A percentile compares a stretch with the other conserved stretches of the same genome.
Conservation (phyloP, 495 filamentous ascomycete species). For the Jackrogersella multiformis region DNA sequence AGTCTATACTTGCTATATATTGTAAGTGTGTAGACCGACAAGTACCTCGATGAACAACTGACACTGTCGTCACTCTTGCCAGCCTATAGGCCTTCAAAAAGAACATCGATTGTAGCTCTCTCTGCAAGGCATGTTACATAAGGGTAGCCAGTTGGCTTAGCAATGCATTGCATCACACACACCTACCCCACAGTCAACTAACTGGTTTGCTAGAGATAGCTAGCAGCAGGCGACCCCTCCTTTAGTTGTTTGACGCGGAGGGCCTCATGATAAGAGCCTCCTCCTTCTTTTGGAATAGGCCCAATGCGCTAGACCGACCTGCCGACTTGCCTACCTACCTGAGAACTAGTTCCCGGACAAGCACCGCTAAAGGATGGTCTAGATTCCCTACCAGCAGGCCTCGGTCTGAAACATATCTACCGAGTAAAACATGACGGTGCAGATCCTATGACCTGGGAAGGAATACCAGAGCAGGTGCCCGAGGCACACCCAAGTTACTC, state of each 20-base stretch:
- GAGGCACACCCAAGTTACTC: no score
- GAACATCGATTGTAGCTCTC: not conserved
- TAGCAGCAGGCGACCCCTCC: conserved; percentile 4
- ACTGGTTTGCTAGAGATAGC: not conserved
- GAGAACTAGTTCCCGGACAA: not conserved
- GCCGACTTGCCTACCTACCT: not conserved
- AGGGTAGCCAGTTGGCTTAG: not conserved
- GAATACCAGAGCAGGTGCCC: not conserved
- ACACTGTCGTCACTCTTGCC: not conserved
- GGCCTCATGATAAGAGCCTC: conserved; percentile 24
- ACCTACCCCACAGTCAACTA: conserved; percentile 14
- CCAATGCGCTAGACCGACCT: not conserved
- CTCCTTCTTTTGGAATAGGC: conserved; percentile 35
- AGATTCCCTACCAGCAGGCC: not conserved
- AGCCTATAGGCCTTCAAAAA: not conserved
- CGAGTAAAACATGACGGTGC: not conserved
- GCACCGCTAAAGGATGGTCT: not conserved
- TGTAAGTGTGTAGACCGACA: not conserved
- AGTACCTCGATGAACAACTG: not conserved
- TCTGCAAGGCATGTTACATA: conserved; percentile 30
- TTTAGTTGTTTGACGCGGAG: not conserved
- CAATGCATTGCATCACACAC: not conserved
- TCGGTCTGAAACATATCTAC: conserved; percentile 15
- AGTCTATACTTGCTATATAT: conserved; percentile 8
- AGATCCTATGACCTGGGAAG: not conserved